Evolutionary conservation across 2,329 filamentous ascomycete species (phyloP).

Genomic region (Geoglossum cookeanum): DNA sequence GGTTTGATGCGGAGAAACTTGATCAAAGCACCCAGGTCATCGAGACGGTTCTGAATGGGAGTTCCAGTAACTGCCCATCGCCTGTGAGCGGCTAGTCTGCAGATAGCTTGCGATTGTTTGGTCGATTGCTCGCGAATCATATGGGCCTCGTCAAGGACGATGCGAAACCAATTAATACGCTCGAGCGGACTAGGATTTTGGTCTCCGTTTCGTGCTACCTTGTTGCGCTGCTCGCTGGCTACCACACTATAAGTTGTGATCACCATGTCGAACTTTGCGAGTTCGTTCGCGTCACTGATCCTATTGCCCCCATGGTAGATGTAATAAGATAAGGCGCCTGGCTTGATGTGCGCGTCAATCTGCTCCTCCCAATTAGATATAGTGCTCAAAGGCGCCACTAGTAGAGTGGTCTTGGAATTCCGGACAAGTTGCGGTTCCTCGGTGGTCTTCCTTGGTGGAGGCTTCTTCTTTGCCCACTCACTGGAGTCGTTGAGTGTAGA

Average conservation of each 20-base stretch:
- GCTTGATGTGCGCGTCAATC: conserved; percentile 59
- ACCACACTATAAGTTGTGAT: conserved; percentile 88
- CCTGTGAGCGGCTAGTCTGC: conserved; percentile 56
- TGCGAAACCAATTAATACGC: conserved; percentile 76
- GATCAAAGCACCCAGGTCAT: conserved; percentile 73
- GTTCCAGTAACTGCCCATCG: conserved; percentile 97
- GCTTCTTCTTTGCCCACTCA: conserved; percentile 37
- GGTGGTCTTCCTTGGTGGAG: conserved; percentile 20
- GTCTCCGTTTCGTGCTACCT: conserved; percentile 29
- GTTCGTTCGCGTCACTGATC: conserved; percentile 44
- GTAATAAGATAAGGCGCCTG: conserved; percentile 47
- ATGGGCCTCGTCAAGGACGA: conserved; percentile 88
- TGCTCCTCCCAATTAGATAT: conserved; percentile 92
- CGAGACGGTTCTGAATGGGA: conserved; percentile 81
- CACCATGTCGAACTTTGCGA: conserved; percentile 62
- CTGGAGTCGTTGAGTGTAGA: conserved; percentile 42
- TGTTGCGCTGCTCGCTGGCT: conserved; percentile 47
- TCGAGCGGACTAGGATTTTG: conserved; percentile 37
- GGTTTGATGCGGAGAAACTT: conserved; percentile 71
- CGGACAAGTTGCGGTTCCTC: conserved; percentile 26
- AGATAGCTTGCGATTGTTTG: conserved; percentile 68
- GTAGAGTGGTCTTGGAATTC: conserved; percentile 63
- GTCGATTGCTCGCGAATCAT: conserved; percentile 76
- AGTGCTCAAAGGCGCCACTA: conserved; percentile 79
- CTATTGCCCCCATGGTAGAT: conserved; percentile 74